Evolutionary conservation across 2,329 filamentous ascomycete genomes (phyloP).

Genomic region (Cladophialophora immunda): DNA sequence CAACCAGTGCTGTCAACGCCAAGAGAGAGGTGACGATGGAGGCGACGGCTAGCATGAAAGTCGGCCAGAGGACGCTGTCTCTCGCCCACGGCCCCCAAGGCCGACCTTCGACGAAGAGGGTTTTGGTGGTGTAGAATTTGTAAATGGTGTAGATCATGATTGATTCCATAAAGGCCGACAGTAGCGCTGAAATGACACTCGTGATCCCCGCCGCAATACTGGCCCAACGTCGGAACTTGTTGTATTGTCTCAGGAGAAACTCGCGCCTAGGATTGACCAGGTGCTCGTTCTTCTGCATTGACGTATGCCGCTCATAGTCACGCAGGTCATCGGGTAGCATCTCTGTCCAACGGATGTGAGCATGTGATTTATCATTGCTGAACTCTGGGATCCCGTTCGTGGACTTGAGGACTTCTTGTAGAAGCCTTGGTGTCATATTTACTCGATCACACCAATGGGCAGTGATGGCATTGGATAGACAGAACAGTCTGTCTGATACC

Average conservation of each 20-base stretch:
- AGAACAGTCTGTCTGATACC: not conserved
- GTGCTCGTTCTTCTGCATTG: not conserved
- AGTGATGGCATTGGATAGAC: not conserved
- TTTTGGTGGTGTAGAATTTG: conserved; percentile 28
- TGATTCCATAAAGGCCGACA: conserved; percentile 20
- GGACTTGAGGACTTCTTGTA: conserved; percentile 1
- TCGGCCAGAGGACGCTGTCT: conserved; percentile 25
- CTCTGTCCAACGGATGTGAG: not conserved
- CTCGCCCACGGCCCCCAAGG: conserved; percentile 27
- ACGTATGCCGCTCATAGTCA: conserved; percentile 3
- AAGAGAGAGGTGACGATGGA: conserved; percentile 24
- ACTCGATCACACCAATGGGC: not conserved
- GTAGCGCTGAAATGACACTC: conserved; percentile 12
- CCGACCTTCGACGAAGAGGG: conserved; percentile 13
- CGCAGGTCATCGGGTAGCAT: not conserved
- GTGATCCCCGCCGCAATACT: conserved; percentile 12
- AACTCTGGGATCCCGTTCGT: not conserved
- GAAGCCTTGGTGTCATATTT: conserved; percentile 4
- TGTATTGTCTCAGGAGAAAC: not conserved
- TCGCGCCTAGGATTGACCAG: conserved; percentile 1
- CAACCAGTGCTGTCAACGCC: conserved; percentile 8
- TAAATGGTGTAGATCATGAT: conserved; percentile 27
- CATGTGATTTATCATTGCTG: not conserved
- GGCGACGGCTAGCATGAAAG: conserved; percentile 23
- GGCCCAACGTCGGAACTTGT: conserved; percentile 10